Evolutionary conservation across 2,329 filamentous ascomycete genomes (phyloP).

Genomic region (Anisogramma anomala): DNA sequence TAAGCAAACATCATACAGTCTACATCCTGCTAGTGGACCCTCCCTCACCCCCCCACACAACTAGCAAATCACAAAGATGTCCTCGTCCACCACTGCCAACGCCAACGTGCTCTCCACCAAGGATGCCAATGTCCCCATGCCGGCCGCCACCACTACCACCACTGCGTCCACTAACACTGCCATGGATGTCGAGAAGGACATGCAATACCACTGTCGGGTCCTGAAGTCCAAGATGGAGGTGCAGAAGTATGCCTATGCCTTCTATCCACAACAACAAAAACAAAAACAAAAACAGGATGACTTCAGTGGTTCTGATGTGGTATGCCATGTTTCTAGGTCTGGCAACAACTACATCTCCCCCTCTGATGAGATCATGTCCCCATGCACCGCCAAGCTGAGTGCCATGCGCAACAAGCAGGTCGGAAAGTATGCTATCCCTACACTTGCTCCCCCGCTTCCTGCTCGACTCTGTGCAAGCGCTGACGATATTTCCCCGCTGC

Average conservation of each 20-base stretch:
- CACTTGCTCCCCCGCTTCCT: background rate
- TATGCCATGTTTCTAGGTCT: slow-evolving; percentile 3
- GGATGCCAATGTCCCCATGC: slow-evolving; percentile 51
- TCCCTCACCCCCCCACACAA: too few relatives aligned
- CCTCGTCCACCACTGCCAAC: slow-evolving; percentile 21
- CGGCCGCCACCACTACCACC: slow-evolving; percentile 22
- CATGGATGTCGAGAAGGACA: slow-evolving; percentile 33
- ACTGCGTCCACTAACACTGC: slow-evolving; percentile 28
- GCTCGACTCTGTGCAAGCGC: background rate
- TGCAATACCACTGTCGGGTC: slow-evolving; percentile 70
- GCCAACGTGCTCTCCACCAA: slow-evolving; percentile 50
- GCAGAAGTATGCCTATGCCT: slow-evolving; percentile 20
- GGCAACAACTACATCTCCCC: slow-evolving; percentile 55
- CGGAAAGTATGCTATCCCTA: slow-evolving; percentile 49
- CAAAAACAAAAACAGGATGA: background rate
- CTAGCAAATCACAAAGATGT: slow-evolving; percentile 43
- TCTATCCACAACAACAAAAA: background rate
- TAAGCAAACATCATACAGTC: background rate
- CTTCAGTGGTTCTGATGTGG: background rate
- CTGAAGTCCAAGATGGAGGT: slow-evolving; percentile 60
- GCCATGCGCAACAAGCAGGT: slow-evolving; percentile 72
- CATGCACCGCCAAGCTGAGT: slow-evolving; percentile 71
- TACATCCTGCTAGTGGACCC: background rate
- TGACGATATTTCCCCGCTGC: background rate
- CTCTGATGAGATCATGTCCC: slow-evolving; percentile 82